Evolutionary conservation across 2,329 filamentous ascomycete genomes (phyloP), one percentile per base, ranked within the genome.

Genomic region (Sporothrix schenckii): DNA sequence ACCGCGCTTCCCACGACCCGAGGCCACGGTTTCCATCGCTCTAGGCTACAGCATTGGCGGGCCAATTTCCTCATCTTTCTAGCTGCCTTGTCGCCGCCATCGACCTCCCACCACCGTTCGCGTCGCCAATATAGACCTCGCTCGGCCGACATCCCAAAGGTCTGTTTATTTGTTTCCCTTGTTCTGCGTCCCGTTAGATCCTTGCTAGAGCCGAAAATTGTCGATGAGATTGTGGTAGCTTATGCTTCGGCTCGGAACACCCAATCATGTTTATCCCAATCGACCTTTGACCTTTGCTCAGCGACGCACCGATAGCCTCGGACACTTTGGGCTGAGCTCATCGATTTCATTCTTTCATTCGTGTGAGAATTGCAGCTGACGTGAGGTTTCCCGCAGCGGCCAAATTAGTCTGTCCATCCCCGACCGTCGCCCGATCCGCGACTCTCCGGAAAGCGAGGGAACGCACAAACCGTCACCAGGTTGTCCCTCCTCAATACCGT

Each of bases 401-500:
- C 66, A 52, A 34, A 50, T 60, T 39, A 34, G 53, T 68, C 66
- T n/a, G n/a, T 30, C 47, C 27, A 19, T 21, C 27, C 10, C 47
- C 44, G 30, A 44, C 27, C 68, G 54, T 61, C 56, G 30, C 39
- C 44, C 27, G 16, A 63, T 10, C n/a, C 34, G 66, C 65, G 65
- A 50, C n/a, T 21, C 54, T 47, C 54, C 47, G 54, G 56, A 53
- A 69, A 44, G 54, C 34, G 56, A 63, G 68, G 56, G 56, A 61
- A 69, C 24, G 30, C 44, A 11, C 53, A 63, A 21, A 56, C 56
- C 52, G 27, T 58, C 39, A 50, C 24, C 39, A 19, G 68, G 68
- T 69, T 54, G 34, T 69, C 66, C 47, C 56, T 54, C 63, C 19
- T 34, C 83, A 92, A 91, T 82, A 94, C 92, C 92, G 92, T 91